Evolutionary conservation across 768 basidiomycete genomes (phyloP).

Genomic region (Tricholoma sp.): DNA sequence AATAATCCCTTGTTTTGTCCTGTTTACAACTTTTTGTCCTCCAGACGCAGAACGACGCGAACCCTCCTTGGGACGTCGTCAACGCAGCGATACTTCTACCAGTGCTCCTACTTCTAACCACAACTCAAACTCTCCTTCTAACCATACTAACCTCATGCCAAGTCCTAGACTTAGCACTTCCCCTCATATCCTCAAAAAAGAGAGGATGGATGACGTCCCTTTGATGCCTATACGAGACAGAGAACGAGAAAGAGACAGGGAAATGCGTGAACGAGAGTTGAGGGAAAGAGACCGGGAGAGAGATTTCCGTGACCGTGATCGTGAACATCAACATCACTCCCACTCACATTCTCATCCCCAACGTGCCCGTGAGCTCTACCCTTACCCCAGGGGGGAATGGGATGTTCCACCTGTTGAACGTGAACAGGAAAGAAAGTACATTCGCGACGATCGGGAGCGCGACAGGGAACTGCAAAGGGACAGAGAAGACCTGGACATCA

Average conservation of each 20-base stretch:
- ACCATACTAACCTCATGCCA: background rate
- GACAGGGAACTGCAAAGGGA: slow-evolving; percentile 14
- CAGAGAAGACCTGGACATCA: slow-evolving; percentile 15
- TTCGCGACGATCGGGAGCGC: slow-evolving; percentile 11
- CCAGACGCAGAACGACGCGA: background rate
- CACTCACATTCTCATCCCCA: background rate
- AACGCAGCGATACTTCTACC: slow-evolving; percentile 6
- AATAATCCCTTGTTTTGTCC: background rate
- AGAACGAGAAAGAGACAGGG: slow-evolving; percentile 17
- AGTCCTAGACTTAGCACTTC: background rate
- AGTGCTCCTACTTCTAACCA: background rate
- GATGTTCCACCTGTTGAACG: background rate
- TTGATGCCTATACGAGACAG: slow-evolving; percentile 1
- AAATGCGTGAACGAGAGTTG: slow-evolving; percentile 13
- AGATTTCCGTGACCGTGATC: slow-evolving; percentile 20
- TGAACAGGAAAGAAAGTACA: background rate
- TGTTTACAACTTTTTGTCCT: background rate
- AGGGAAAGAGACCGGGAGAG: slow-evolving; percentile 28
- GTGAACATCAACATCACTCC: slow-evolving; percentile 2
- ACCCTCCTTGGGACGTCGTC: background rate
- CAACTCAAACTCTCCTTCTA: background rate
- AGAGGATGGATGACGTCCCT: background rate
- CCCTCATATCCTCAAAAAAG: background rate
- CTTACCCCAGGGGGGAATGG: background rate
- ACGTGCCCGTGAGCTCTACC: background rate